Evolutionary conservation across 1,139 yeast genomes (phyloP), one percentile per base, ranked within the genome.

Genomic region (Zygoascus meyerae): DNA sequence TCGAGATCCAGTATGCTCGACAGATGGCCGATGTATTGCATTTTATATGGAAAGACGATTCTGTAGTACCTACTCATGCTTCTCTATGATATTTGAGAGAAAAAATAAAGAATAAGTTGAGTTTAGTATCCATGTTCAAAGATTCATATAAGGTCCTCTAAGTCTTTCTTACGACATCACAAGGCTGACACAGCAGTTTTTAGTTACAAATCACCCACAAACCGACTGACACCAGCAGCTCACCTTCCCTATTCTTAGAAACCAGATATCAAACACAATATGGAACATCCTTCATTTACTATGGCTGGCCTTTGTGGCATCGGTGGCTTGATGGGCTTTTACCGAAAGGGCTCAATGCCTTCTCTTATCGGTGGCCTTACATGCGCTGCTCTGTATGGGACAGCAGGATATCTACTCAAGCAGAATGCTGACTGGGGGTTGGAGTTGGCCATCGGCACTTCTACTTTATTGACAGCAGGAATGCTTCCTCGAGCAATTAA

Each of bases 361-460:
- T 87, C 96, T 0, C 72, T 89, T 48, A 68, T 81, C 40, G 95
- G 94, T 2, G 97, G 97, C 30, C 60, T 82, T 8, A 70, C 83
- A 0, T 73, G 87, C 54, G 79, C 94, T 9, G 73, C 78, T 4
- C 64, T 83, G 38, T 90, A 81, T 64, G 94, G 87, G 16, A 63
- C 73, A 48, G 83, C 95, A 1, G 96, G 95, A 32, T 85, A 86
- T 66, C 72, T 89, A 56, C 71, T 86, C 54, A 75, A 78, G 53
- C 70, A 81, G 50, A 86, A 86, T 62, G 81, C 79, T 51, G 87
- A 85, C 62, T 79, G 78, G 68, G 97, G 96, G 31, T 72, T 89
- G 55, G 92, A 86, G 62, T 62, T 84, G 37, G 95, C 96, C 0
- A 69, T 87, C 47, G 85, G 81, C 8, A 77, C 90, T 1, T 82